Base-by-base conservation (phyloP, 257 asterid species). In the Solanum chmielewskii region DNA sequence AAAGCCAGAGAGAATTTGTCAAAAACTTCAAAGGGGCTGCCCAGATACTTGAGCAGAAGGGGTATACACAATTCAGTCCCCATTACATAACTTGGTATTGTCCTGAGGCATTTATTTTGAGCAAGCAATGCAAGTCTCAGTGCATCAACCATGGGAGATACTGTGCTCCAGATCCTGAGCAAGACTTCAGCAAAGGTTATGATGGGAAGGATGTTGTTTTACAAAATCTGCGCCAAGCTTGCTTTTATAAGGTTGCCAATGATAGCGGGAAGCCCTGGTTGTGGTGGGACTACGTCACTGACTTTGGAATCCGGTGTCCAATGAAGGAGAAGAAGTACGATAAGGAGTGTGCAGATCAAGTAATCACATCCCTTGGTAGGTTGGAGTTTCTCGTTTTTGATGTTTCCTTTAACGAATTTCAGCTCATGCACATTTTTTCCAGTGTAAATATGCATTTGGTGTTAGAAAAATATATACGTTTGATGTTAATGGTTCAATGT, bases 31-130 rank as follows among this genome's bases (percentile, higher is more conserved):
- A 93, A 91, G 99, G 99, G 71, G 96, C 97, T 44, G 99, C 99
- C 71, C 99, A 96, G 93, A 94, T 95, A 87, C 98, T 96, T 52
- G 99, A 96, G 95, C 93, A 89, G 92, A 93, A 92, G 88, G 97
- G 98, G 52, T 96, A 95, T 90, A 96, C 98, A 45, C 97, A 93
- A 88, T 96, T 96, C 88, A 90, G 93, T 78, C 93, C 93, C 21
- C 93, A 88, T 83, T 91, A 91, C 78, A 91, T 89, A 66, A 91
- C 93, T 59, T 91, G 93, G 93, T 91, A 87, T 83, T 91, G 93
- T 82, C 93, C 93, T 4, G 89, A 89, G 77, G 88, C 89, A 21
- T 91, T 89, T 85, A 69, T 70, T 44, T 83, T 87, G 86, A 91
- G 91, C 90, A 91, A 88, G 89, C 93, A 91, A 83, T 91, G 93